phyloP scores from a whole-genome alignment of 371 early-diverging fungal genomes.

The Rhizopus sp. region DNA sequence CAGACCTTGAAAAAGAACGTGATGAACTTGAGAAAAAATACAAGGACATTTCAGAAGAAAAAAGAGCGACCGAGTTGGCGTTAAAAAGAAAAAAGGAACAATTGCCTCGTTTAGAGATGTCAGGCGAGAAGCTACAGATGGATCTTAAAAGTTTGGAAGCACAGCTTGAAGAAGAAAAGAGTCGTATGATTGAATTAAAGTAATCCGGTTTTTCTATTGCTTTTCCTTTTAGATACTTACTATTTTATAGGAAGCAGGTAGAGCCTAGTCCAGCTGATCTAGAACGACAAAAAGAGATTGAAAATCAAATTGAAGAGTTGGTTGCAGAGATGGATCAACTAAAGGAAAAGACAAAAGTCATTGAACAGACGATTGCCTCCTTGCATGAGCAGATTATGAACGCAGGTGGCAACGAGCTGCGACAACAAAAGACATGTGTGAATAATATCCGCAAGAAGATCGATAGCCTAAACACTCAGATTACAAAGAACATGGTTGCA shows the following conservation, averaged over 20 bases:
- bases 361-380: slow-evolving; percentile 68
- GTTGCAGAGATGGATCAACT: slow-evolving; percentile 43
- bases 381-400: slow-evolving; percentile 90
- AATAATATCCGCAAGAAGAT: slow-evolving; percentile 83
- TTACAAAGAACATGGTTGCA: slow-evolving; percentile 71
- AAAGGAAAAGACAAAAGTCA: slow-evolving; percentile 40
- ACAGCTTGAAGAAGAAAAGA: slow-evolving; percentile 63
- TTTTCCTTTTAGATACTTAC: not conserved
- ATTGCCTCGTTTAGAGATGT: slow-evolving; percentile 66
- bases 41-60: slow-evolving; percentile 50
- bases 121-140: slow-evolving; percentile 75
- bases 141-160: slow-evolving; percentile 67
- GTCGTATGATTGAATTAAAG: slow-evolving; percentile 56
- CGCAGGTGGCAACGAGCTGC: slow-evolving; percentile 85
- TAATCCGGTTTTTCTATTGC: slow-evolving; percentile 26
- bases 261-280: slow-evolving; percentile 56
- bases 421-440: slow-evolving; percentile 85
- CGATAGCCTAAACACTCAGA: slow-evolving; percentile 55
- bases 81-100: slow-evolving; percentile 56
- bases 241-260: slow-evolving; percentile 30
- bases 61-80: slow-evolving; percentile 53
- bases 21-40: slow-evolving; percentile 61
- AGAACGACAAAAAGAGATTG: slow-evolving; percentile 34
- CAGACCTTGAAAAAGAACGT: slow-evolving; percentile 57
- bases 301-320: slow-evolving; percentile 45